phyloP scores from a whole-genome alignment of 768 basidiomycete species.

The Leccinum imitatum region DNA sequence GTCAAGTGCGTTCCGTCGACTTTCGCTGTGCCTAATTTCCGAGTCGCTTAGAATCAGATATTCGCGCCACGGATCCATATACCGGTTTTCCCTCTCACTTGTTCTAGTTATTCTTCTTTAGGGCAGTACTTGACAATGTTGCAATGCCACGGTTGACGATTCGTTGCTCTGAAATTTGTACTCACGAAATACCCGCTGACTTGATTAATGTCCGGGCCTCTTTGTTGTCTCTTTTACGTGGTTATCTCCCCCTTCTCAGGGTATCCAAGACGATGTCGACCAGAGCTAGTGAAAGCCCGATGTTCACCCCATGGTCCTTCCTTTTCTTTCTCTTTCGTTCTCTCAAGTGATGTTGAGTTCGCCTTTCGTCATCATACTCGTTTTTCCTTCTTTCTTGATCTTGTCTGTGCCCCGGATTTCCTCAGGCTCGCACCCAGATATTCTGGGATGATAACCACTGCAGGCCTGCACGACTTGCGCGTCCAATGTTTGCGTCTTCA shows the following conservation, averaged over 20 bases:
- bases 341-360: constrained; percentile 11
- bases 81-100: not conserved
- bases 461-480: constrained; percentile 32
- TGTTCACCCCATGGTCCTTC: no score
- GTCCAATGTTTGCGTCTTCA: constrained; percentile 40
- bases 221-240: no score
- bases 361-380: constrained; percentile 17
- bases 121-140: not conserved
- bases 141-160: not conserved
- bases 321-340: not conserved
- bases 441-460: constrained; percentile 67
- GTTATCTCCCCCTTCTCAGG: no score
- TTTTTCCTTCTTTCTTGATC: no score
- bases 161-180: not conserved
- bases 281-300: no score
- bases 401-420: not conserved
- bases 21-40: no score
- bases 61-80: no score
- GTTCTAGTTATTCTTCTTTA: no score
- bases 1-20: not conserved
- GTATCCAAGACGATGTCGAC: no score
- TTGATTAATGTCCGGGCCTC: not conserved
- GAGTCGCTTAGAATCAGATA: not conserved
- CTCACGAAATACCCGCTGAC: not conserved
- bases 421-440: constrained; percentile 33